Base-by-base conservation (phyloP, 176 grass and related monocot genomes). In the Oryza australiensis region DNA sequence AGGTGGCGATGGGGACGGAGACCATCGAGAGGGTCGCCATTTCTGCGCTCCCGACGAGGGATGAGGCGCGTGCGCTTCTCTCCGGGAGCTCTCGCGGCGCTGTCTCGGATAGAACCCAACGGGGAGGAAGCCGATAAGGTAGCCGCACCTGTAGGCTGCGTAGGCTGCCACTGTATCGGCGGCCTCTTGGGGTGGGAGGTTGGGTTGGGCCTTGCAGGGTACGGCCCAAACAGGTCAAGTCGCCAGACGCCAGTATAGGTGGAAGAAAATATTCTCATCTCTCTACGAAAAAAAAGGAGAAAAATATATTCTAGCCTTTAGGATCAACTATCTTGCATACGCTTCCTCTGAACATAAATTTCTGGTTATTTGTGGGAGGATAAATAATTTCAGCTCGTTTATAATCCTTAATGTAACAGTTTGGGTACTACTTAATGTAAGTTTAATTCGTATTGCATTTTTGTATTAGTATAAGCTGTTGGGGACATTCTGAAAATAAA, bases 21-120 rank as follows among this genome's bases (percentile, higher is more conserved):
- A 84, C 89, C 74, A 89, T 79, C 70, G 90, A 90, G 70, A 94
- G 74, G 78, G 78, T 83, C 84, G 86, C 90, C 95, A 94, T 98
- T 86, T 65, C 26, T 29, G 77, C 77, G 62, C 64, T 85, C 81
- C 74, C 16, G 59, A 45, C 23, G 64, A 24, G 28, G 57, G 57
- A 18, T 20, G 57, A 29, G 45, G 51, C 0, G 11, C 7, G 12
- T 41, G 73, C 26, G 74, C 35, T 70, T 20, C 80, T 48, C 70
- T 37, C 5, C 38, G 37, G 42, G 38, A 68, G 10, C 63, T 42
- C 35, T 49, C 6, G 1, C 9, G 48, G 46, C 20, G 14, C 1
- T 8, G 18, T 16, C 45, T 13, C 5, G 78, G 67, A 73, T 77
- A 85, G 82, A 65, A 66, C 16, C 3, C 11, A 4, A 1, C 8